These are phyloP conservation scores for Teunomyces tritomae DNA, from an alignment of 805 yeast genomes.

Conservation along the genomic window DNA sequence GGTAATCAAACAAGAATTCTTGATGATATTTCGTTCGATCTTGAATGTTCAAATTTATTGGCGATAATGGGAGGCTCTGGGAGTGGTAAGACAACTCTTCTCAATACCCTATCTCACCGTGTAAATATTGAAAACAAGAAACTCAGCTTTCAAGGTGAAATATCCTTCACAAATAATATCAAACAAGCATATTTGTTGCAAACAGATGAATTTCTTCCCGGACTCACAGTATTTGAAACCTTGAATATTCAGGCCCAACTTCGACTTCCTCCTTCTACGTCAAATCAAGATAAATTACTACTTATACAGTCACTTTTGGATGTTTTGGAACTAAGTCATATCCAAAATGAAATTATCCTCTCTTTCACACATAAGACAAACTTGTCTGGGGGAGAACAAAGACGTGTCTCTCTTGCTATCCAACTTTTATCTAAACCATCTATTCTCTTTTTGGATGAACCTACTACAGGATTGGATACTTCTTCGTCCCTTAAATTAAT, in stretches of 20 bases:
- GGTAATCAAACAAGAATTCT: conserved; percentile 9
- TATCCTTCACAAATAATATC: conserved; percentile 14
- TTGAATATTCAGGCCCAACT: conserved; percentile 22
- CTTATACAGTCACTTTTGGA: conserved; percentile 16
- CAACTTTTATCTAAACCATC: conserved; percentile 23
- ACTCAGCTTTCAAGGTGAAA: conserved; percentile 18
- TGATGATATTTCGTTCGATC: conserved; percentile 19
- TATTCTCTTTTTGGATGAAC: conserved; percentile 24
- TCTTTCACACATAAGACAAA: conserved; percentile 18
- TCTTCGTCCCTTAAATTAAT: conserved; percentile 22
- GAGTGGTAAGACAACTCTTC: conserved; percentile 24
- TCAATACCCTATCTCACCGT: conserved; percentile 23
- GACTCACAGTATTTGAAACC: conserved; percentile 21
- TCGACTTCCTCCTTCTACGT: conserved; percentile 15
- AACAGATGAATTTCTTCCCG: conserved; percentile 23
- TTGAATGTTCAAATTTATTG: conserved; percentile 17
- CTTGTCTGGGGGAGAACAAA: conserved; percentile 27
- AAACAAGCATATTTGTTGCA: conserved; percentile 24
- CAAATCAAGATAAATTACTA: conserved; percentile 9
- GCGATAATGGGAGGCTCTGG: conserved; percentile 32
- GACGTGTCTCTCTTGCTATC: conserved; percentile 23
- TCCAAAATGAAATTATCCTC: conserved; percentile 15
- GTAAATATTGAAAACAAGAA: conserved; percentile 14
- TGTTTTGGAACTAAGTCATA: conserved; percentile 18
- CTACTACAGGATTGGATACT: conserved; percentile 28